Percentiles rank a stretch among this genome's conserved stretches.
Evolutionary conservation across 768 basidiomycete genomes (phyloP).

Genomic region (Tylopilus plumbeoviolaceoides): DNA sequence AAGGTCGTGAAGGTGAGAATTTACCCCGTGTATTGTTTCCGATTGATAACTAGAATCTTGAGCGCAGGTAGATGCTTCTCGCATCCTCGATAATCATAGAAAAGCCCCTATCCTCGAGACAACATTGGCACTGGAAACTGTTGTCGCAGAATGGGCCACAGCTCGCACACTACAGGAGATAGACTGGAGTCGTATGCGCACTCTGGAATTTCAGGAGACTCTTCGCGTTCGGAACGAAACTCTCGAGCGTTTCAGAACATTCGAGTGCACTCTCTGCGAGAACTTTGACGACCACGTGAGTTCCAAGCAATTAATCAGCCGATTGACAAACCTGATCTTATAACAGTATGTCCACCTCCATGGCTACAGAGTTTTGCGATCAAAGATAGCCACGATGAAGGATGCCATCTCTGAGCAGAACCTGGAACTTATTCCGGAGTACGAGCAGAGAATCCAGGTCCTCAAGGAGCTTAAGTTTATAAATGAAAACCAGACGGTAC

Average conservation of each 20-base stretch:
- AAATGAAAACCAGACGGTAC: slow-evolving; percentile 91
- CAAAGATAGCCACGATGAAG: slow-evolving; percentile 74
- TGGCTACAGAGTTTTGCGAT: slow-evolving; percentile 65
- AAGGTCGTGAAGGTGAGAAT: slow-evolving; percentile 76
- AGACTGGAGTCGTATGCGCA: slow-evolving; percentile 78
- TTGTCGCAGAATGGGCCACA: slow-evolving; percentile 57
- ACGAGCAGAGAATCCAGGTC: slow-evolving; percentile 90
- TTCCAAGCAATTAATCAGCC: slow-evolving; percentile 13
- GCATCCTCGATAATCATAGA: slow-evolving; percentile 61
- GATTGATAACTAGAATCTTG: neutral
- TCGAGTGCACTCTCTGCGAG: slow-evolving; percentile 54
- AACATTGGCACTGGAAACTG: slow-evolving; percentile 42
- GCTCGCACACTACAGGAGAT: slow-evolving; percentile 58
- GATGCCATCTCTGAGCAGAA: slow-evolving; percentile 94
- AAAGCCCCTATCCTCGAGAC: slow-evolving; percentile 61
- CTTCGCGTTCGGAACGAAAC: slow-evolving; percentile 57
- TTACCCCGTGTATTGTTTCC: slow-evolving; percentile 20
- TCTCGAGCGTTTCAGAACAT: slow-evolving; percentile 38
- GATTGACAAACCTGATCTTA: slow-evolving; percentile 2
- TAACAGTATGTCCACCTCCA: slow-evolving; percentile 74
- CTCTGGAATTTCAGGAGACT: slow-evolving; percentile 89
- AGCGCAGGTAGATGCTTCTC: slow-evolving; percentile 62
- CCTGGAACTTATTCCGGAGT: slow-evolving; percentile 92
- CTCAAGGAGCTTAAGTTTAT: slow-evolving; percentile 90
- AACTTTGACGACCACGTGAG: slow-evolving; percentile 77